Evolutionary conservation across 192 early-diverging fungal genomes (phyloP).

Genomic region (Globomyces pollinis-pini): DNA sequence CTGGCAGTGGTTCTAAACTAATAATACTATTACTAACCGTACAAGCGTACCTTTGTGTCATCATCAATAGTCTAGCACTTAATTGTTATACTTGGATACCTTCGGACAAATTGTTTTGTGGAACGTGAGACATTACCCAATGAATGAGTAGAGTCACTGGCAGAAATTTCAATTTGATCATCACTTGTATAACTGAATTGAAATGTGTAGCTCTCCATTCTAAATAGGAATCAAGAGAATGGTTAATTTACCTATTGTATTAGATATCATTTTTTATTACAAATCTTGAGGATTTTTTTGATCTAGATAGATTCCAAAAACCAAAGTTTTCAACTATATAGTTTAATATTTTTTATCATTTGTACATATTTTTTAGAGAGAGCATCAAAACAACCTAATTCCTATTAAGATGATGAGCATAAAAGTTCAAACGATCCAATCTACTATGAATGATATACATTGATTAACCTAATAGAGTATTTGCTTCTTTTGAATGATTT

Average conservation of each 20-base stretch:
- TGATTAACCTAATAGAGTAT: background rate
- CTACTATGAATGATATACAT: too few relatives aligned
- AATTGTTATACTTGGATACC: slow-evolving; percentile 2
- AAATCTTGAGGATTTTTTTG: background rate
- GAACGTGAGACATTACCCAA: too few relatives aligned
- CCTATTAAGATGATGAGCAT: too few relatives aligned
- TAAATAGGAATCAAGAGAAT: too few relatives aligned
- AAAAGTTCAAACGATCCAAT: too few relatives aligned
- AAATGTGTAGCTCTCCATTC: too few relatives aligned
- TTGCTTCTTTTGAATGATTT: background rate
- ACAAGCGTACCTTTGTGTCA: too few relatives aligned
- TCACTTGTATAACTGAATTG: slow-evolving; percentile 3
- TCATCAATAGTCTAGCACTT: background rate
- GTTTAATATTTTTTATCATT: too few relatives aligned
- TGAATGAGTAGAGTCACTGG: too few relatives aligned
- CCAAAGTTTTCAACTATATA: background rate
- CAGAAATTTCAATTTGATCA: background rate
- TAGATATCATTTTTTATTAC: too few relatives aligned
- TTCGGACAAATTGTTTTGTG: background rate
- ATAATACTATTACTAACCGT: too few relatives aligned
- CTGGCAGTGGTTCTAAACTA: slow-evolving; percentile 1
- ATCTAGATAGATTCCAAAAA: slow-evolving; percentile 12
- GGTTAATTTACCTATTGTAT: too few relatives aligned
- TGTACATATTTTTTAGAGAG: slow-evolving; percentile 1
- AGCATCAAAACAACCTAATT: slow-evolving; percentile 4